Evolutionary conservation across 306 rosid genomes (phyloP).

Genomic region (Lithocarpus polystachyus): DNA sequence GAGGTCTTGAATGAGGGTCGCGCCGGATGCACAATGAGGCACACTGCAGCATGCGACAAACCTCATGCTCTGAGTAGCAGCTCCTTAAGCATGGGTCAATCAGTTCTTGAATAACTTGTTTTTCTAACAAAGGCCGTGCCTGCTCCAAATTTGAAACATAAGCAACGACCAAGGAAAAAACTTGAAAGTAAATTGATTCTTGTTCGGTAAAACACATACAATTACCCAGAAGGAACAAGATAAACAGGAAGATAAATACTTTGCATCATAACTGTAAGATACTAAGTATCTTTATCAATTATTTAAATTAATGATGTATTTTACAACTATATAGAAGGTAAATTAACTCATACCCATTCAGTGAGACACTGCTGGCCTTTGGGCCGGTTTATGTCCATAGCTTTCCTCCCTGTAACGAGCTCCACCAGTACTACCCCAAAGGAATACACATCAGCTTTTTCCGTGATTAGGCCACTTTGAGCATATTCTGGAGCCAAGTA

Average conservation of each 20-base stretch:
- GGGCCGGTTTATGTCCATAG: constrained; percentile 73
- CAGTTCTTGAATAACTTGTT: constrained; percentile 47
- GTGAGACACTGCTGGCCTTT: constrained; percentile 94
- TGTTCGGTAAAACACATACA: neutral
- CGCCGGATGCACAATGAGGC: constrained; percentile 71
- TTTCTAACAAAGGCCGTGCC: constrained; percentile 83
- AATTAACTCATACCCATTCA: constrained; percentile 69
- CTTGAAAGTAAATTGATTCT: neutral
- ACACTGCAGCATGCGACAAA: constrained; percentile 69
- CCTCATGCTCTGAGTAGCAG: constrained; percentile 53
- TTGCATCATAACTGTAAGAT: neutral
- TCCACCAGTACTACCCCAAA: constrained; percentile 86
- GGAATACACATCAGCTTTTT: constrained; percentile 93
- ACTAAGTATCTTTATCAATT: neutral
- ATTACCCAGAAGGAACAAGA: neutral
- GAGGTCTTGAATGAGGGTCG: constrained; percentile 74
- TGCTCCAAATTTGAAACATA: constrained; percentile 27
- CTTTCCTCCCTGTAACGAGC: constrained; percentile 91
- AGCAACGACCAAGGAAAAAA: neutral
- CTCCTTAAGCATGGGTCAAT: constrained; percentile 67
- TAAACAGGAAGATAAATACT: neutral
- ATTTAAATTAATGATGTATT: neutral
- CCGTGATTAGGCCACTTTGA: constrained; percentile 95
- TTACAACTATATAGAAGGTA: neutral
- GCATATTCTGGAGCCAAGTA: constrained; percentile 98